Conservation (phyloP, 2,329 filamentous ascomycete species). For the Colletotrichum sojae region DNA sequence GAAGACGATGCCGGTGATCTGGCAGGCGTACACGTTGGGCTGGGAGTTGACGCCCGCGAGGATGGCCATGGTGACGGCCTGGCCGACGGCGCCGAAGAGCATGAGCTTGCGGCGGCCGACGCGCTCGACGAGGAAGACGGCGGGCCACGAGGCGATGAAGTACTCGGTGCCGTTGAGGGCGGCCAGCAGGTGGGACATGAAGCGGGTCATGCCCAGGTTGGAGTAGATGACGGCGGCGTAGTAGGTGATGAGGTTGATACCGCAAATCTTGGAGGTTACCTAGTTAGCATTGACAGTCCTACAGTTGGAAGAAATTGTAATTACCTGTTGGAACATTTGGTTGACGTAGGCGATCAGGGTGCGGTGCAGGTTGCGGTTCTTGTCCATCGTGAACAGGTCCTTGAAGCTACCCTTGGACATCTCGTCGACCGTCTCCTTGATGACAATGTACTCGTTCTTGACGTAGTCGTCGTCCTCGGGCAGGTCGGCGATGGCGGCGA, state of each 20-base stretch:
- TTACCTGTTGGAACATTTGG: slow-evolving; percentile 65
- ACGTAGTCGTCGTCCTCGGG: slow-evolving; percentile 66
- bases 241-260: slow-evolving; percentile 50
- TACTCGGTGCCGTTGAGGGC: slow-evolving; percentile 66
- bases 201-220: slow-evolving; percentile 64
- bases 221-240: slow-evolving; percentile 48
- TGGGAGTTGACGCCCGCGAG: slow-evolving; percentile 60
- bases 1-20: slow-evolving; percentile 58
- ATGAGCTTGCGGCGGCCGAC: slow-evolving; percentile 79
- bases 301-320: too few species aligned
- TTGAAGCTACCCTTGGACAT: slow-evolving; percentile 65
- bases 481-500: slow-evolving; percentile 56
- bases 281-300: too few species aligned
- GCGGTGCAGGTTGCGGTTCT: slow-evolving; percentile 69
- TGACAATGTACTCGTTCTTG: slow-evolving; percentile 64
- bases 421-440: slow-evolving; percentile 78
- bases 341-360: slow-evolving; percentile 69
- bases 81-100: slow-evolving; percentile 76
- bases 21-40: slow-evolving; percentile 42
- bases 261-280: slow-evolving; percentile 40
- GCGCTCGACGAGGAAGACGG: slow-evolving; percentile 74
- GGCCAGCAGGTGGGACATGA: slow-evolving; percentile 70
- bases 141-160: slow-evolving; percentile 69
- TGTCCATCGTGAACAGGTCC: slow-evolving; percentile 72
- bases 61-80: slow-evolving; percentile 77